A percentile compares a stretch with the other conserved stretches of the same genome.
phyloP scores from a whole-genome alignment of 2,329 filamentous ascomycete genomes.

The Ilyonectria destructans region DNA sequence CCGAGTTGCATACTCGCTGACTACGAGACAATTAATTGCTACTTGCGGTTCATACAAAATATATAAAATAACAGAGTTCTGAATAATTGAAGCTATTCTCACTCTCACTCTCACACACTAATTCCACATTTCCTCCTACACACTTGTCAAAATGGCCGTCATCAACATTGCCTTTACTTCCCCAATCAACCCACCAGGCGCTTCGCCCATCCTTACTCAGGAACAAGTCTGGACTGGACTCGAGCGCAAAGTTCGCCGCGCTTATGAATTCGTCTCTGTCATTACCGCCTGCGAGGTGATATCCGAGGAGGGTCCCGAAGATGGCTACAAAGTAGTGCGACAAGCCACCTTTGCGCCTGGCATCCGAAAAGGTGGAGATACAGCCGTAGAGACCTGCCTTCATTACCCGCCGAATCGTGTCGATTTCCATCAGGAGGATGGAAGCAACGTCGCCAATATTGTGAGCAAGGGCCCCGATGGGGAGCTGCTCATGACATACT shows the following conservation, averaged over 20 bases:
- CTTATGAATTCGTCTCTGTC: constrained; percentile 55
- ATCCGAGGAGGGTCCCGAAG: constrained; percentile 40
- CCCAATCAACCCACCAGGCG: constrained; percentile 53
- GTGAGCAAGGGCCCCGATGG: constrained; percentile 49
- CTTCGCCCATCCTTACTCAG: constrained; percentile 47
- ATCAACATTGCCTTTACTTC: constrained; percentile 50
- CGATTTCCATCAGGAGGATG: constrained; percentile 54
- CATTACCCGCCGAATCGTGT: constrained; percentile 52
- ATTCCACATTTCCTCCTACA: not conserved
- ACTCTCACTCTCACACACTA: not conserved
- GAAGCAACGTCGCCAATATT: constrained; percentile 53
- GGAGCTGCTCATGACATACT: constrained; percentile 53
- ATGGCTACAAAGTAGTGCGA: constrained; percentile 43
- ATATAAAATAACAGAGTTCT: no score
- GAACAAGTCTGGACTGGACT: constrained; percentile 55
- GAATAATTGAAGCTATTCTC: not conserved
- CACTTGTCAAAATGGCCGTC: constrained; percentile 50
- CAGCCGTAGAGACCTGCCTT: constrained; percentile 50
- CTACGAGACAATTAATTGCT: no score
- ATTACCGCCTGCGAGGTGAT: constrained; percentile 52
- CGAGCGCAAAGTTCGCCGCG: constrained; percentile 52
- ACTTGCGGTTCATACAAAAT: no score
- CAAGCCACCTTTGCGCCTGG: constrained; percentile 46
- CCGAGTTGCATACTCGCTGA: no score
- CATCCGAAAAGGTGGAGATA: not conserved